Evolutionary conservation across 495 filamentous ascomycete species (phyloP).

Genomic region (Penicillium manginii): DNA sequence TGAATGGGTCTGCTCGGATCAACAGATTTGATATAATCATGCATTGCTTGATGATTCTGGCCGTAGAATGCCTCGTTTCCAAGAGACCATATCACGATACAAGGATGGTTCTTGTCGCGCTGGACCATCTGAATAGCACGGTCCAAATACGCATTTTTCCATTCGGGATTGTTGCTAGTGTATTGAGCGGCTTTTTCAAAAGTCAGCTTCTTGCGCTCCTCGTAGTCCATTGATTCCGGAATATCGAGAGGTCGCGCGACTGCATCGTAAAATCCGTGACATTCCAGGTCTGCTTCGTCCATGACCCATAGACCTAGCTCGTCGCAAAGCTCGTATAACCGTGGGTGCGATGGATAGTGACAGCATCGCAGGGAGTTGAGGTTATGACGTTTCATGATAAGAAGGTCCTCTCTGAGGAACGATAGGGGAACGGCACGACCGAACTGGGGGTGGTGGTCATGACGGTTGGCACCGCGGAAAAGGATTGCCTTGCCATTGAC

Average conservation of each 20-base stretch:
- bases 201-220: slow-evolving; percentile 13
- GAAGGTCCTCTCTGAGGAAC: slow-evolving; percentile 59
- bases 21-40: slow-evolving; percentile 56
- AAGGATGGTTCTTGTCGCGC: slow-evolving; percentile 68
- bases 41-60: slow-evolving; percentile 65
- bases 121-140: slow-evolving; percentile 64
- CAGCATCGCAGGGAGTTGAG: slow-evolving; percentile 66
- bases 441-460: slow-evolving; percentile 62
- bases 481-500: slow-evolving; percentile 62
- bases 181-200: slow-evolving; percentile 55
- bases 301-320: slow-evolving; percentile 72
- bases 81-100: slow-evolving; percentile 70
- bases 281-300: slow-evolving; percentile 73
- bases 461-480: slow-evolving; percentile 64
- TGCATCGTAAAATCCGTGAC: slow-evolving; percentile 64
- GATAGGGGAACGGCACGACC: slow-evolving; percentile 63
- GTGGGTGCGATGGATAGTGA: slow-evolving; percentile 63
- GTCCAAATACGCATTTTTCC: slow-evolving; percentile 68
- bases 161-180: slow-evolving; percentile 64
- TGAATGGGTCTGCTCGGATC: slow-evolving; percentile 65
- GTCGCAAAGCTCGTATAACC: slow-evolving; percentile 64
- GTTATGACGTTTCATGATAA: slow-evolving; percentile 71
- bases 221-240: slow-evolving; percentile 31
- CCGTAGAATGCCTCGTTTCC: slow-evolving; percentile 75
- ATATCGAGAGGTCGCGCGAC: slow-evolving; percentile 50